A percentile compares a stretch with the other conserved stretches of the same genome.
Evolutionary conservation across 768 basidiomycete genomes (phyloP).

Genomic region (Holtermanniella nyarrowii): DNA sequence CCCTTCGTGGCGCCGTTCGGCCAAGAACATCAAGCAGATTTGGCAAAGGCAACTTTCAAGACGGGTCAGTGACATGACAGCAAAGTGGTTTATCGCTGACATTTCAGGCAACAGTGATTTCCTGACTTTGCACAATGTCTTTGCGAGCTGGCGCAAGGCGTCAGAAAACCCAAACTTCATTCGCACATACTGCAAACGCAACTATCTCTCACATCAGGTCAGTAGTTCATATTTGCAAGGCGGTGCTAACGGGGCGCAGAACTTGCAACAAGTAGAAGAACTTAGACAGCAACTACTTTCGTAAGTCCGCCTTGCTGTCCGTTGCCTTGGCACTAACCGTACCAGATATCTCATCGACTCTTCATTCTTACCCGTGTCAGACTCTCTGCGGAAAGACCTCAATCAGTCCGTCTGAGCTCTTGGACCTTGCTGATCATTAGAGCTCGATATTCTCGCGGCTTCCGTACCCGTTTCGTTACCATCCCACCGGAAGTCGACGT

Average conservation of each 20-base stretch:
- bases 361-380: constrained; percentile 63
- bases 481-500: constrained; percentile 62
- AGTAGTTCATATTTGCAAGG: constrained; percentile 7
- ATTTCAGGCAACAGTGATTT: constrained; percentile 82
- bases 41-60: constrained; percentile 69
- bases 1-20: constrained; percentile 87
- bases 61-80: constrained; percentile 48
- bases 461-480: constrained; percentile 59
- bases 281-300: constrained; percentile 80
- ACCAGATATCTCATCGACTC: constrained; percentile 78
- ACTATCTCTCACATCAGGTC: constrained; percentile 76
- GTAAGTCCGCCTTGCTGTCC: constrained; percentile 41
- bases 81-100: constrained; percentile 2
- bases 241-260: constrained; percentile 46
- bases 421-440: constrained; percentile 41
- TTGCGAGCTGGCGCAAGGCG: constrained; percentile 72
- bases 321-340: not conserved
- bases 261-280: constrained; percentile 91
- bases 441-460: constrained; percentile 60
- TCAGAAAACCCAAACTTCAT: constrained; percentile 53
- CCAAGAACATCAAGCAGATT: constrained; percentile 72
- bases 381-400: constrained; percentile 57
- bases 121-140: constrained; percentile 82
- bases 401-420: constrained; percentile 46
- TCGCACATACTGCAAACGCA: constrained; percentile 65